Percentiles rank a stretch among this genome's conserved stretches.
These are phyloP conservation scores for Eucalyptus viminalis DNA, from an alignment of 345 rosid genomes.

Conservation along the genomic window DNA sequence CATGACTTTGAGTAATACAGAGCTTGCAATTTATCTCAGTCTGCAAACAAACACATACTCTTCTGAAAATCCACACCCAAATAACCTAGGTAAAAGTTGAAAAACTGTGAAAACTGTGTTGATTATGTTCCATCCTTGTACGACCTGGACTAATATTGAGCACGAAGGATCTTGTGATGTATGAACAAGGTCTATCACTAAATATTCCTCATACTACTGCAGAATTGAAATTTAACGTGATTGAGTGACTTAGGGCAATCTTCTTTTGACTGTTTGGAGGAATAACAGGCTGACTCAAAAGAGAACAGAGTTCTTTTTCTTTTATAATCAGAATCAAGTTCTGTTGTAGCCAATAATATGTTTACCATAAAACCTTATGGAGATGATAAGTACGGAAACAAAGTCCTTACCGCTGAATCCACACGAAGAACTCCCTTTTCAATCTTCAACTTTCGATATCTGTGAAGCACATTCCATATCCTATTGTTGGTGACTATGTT, in stretches of 20 bases:
- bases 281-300: not conserved
- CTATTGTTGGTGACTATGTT: not conserved
- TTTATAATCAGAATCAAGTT: not conserved
- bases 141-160: not conserved
- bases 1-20: not conserved
- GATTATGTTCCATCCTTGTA: not conserved
- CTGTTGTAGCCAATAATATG: not conserved
- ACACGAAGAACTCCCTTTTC: not conserved
- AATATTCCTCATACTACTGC: not conserved
- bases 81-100: not conserved
- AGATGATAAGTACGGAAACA: not conserved
- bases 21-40: not conserved
- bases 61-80: not conserved
- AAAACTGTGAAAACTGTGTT: not conserved
- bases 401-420: not conserved
- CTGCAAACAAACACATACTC: not conserved
- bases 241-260: not conserved
- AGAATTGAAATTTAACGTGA: too few relatives aligned
- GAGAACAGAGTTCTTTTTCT: not conserved
- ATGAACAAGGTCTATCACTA: not conserved
- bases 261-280: not conserved
- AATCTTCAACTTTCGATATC: not conserved
- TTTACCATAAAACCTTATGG: not conserved
- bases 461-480: not conserved
- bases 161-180: not conserved